phyloP scores from a whole-genome alignment of 2,329 filamentous ascomycete genomes.

The Eutypa lata region DNA sequence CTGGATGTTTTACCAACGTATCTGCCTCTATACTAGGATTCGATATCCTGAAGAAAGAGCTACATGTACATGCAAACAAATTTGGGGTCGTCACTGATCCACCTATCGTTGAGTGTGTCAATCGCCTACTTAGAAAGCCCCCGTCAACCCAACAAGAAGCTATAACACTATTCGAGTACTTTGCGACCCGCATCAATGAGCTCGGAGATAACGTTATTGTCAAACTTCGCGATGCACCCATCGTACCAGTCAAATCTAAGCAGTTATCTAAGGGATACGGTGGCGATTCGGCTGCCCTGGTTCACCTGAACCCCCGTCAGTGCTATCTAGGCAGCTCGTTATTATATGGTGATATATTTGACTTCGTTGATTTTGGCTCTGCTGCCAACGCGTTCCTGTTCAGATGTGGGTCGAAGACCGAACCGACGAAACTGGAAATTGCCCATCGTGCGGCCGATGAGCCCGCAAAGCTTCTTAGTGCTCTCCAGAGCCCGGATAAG shows the following conservation, averaged over 20 bases:
- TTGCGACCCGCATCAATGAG: slow-evolving; percentile 73
- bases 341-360: slow-evolving; percentile 84
- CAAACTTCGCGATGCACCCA: slow-evolving; percentile 60
- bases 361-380: slow-evolving; percentile 90
- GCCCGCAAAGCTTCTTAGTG: slow-evolving; percentile 75
- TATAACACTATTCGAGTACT: slow-evolving; percentile 74
- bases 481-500: slow-evolving; percentile 77
- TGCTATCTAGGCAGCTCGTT: slow-evolving; percentile 75
- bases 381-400: slow-evolving; percentile 87
- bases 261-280: slow-evolving; percentile 29
- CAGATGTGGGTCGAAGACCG: slow-evolving; percentile 84
- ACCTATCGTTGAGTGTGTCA: slow-evolving; percentile 71
- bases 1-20: slow-evolving; percentile 79
- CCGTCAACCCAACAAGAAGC: slow-evolving; percentile 67
- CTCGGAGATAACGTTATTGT: slow-evolving; percentile 59
- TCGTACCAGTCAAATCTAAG: slow-evolving; percentile 64
- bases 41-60: slow-evolving; percentile 68
- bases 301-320: slow-evolving; percentile 64
- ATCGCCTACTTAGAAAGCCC: slow-evolving; percentile 67
- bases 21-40: slow-evolving; percentile 77
- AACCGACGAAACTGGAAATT: slow-evolving; percentile 84
- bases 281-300: slow-evolving; percentile 38
- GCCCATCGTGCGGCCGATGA: slow-evolving; percentile 80
- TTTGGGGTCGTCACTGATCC: slow-evolving; percentile 86
- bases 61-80: slow-evolving; percentile 76